Evolutionary conservation across 1,284 basidiomycete genomes (phyloP).

Genomic region (Fistulina hepatica): DNA sequence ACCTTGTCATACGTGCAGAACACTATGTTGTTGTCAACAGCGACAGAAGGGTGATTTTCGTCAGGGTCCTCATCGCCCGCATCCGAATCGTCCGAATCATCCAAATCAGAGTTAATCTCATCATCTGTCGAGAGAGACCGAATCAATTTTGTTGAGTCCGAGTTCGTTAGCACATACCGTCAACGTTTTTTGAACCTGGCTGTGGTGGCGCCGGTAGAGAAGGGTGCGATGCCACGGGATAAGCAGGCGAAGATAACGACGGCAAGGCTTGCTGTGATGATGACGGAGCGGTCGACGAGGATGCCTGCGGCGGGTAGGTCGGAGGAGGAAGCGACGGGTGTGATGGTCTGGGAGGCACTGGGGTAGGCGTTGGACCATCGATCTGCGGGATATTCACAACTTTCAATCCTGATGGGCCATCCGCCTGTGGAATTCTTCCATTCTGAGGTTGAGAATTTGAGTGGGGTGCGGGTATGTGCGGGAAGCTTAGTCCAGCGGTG

Average conservation of each 20-base stretch:
- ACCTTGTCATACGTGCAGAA: slow-evolving; percentile 99
- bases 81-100: slow-evolving; percentile 83
- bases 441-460: slow-evolving; percentile 19
- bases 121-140: not conserved
- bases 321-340: slow-evolving; percentile 52
- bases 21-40: slow-evolving; percentile 81
- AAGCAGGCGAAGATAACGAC: slow-evolving; percentile 36
- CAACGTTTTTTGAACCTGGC: too few species aligned
- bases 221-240: not conserved
- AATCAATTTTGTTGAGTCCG: too few species aligned
- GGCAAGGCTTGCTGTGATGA: not conserved
- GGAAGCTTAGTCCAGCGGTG: too few species aligned
- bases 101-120: slow-evolving; percentile 94
- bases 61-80: slow-evolving; percentile 34
- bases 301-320: too few species aligned
- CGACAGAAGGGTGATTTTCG: slow-evolving; percentile 60
- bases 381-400: too few species aligned
- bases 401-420: slow-evolving; percentile 48
- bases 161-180: too few species aligned
- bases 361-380: too few species aligned
- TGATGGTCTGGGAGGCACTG: too few species aligned
- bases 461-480: too few species aligned
- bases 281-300: slow-evolving; percentile 50
- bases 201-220: not conserved
- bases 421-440: slow-evolving; percentile 65